A percentile compares a stretch with the other conserved stretches of the same genome.
These are phyloP conservation scores for Emericellopsis cladophorae DNA, from an alignment of 2,329 filamentous ascomycete species.

Conservation along the genomic window DNA sequence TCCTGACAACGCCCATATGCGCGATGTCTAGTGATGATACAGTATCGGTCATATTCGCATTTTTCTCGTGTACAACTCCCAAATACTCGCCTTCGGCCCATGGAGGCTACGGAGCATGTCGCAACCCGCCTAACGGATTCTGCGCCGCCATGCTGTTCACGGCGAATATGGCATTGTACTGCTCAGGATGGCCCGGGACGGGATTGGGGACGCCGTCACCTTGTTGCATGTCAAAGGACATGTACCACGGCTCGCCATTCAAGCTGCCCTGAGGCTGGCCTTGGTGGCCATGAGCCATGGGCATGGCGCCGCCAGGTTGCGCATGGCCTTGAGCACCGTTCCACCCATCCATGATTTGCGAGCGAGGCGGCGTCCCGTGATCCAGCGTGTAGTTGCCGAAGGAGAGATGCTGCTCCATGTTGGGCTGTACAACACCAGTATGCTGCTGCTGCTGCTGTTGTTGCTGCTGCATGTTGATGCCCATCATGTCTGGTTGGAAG, in stretches of 20 bases:
- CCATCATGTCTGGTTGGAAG: constrained; percentile 40
- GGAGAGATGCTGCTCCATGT: constrained; percentile 52
- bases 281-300: neutral
- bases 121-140: constrained; percentile 17
- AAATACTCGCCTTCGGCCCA: no score
- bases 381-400: constrained; percentile 58
- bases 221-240: constrained; percentile 85
- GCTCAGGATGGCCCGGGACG: constrained; percentile 29
- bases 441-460: constrained; percentile 17
- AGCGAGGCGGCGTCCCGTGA: constrained; percentile 21
- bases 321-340: neutral
- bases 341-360: constrained; percentile 17
- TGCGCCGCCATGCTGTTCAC: constrained; percentile 23
- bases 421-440: constrained; percentile 51
- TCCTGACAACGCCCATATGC: no score
- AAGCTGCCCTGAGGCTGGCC: neutral
- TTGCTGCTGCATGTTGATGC: constrained; percentile 35
- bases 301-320: neutral
- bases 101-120: constrained; percentile 13
- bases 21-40: no score
- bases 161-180: constrained; percentile 35
- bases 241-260: constrained; percentile 62
- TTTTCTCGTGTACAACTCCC: no score
- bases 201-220: constrained; percentile 37
- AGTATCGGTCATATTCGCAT: no score